Evolutionary conservation across 352 stramenopile species (phyloP), one percentile per base, ranked within the genome.

Genomic region (Pythium dissimile): DNA sequence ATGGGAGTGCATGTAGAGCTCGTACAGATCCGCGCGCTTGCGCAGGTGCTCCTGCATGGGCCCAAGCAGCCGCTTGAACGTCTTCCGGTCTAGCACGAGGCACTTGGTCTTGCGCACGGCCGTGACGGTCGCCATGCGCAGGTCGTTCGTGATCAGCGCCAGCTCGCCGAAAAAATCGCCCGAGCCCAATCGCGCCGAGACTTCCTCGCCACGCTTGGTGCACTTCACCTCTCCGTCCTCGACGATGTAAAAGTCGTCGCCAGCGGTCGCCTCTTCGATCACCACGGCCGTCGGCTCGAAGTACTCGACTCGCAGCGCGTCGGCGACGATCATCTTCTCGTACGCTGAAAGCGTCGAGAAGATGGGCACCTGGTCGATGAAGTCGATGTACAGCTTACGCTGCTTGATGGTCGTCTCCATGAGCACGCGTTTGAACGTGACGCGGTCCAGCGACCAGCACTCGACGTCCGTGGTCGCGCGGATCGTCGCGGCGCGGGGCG

Each of bases 1-100:
- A 16, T 41, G 24, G 20, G 44, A 24, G 18, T 62, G 76, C 77
- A 88, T 88, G 65, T 86, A 88, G 13, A 84, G 73, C 30, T 88
- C 73, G 63, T 89, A 89, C 18, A 87, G 64, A 37, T 80, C 73
- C 8, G 71, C 74, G 47, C 77, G 73, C 56, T 84, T 84, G 49
- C 72, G 71, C 20, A 97, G 75, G 50, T 97, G 92, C 42, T 95
- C 87, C 61, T 96, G 84, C 73, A 97, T 86, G 23, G 84, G 78
- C 0, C 89, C 89, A 26, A 96, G 67, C 41, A 97, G 71, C 5
- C 87, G 77, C 65, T 92, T 92, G 73, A 97, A 97, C 2, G 87
- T 96, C 53, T 86, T 83, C 50, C 89, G 80, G 55, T 97, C 88
- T 49, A 97, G 64, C 43, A 88, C 79, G 20, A 97, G 71, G 35